Conservation (phyloP, 2,329 filamentous ascomycete species). For the Phyllachora maydis region DNA sequence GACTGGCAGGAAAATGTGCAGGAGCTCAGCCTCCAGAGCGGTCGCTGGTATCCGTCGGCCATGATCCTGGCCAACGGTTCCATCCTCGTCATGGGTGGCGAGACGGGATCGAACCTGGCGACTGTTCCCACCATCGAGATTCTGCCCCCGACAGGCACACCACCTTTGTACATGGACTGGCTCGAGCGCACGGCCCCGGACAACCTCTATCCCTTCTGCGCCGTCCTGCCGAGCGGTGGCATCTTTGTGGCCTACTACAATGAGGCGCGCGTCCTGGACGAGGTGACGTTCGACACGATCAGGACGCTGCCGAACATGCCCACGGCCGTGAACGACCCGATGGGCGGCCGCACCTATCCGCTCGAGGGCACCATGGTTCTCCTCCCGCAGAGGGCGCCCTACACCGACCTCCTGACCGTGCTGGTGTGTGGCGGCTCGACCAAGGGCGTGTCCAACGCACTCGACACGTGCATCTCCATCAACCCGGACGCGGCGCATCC, state of each 20-base stretch:
- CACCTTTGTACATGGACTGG: constrained; percentile 25
- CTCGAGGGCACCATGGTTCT: constrained; percentile 32
- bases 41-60: constrained; percentile 32
- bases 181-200: constrained; percentile 31
- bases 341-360: constrained; percentile 32
- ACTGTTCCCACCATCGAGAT: constrained; percentile 30
- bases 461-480: constrained; percentile 38
- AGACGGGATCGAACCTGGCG: constrained; percentile 28
- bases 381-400: constrained; percentile 29
- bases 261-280: constrained; percentile 32
- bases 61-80: constrained; percentile 35
- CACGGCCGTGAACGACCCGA: constrained; percentile 27
- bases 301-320: constrained; percentile 30
- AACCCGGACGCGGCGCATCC: constrained; percentile 24
- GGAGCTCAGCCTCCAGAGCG: constrained; percentile 21
- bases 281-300: constrained; percentile 24
- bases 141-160: constrained; percentile 21
- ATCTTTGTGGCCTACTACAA: constrained; percentile 39
- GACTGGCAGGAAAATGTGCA: constrained; percentile 32
- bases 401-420: constrained; percentile 24
- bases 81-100: constrained; percentile 29
- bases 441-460: constrained; percentile 21
- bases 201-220: constrained; percentile 37
- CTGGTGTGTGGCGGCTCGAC: constrained; percentile 35
- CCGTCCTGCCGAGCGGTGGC: constrained; percentile 27